phyloP scores from a whole-genome alignment of 257 asterid species.

The Nicotiana tabacum region DNA sequence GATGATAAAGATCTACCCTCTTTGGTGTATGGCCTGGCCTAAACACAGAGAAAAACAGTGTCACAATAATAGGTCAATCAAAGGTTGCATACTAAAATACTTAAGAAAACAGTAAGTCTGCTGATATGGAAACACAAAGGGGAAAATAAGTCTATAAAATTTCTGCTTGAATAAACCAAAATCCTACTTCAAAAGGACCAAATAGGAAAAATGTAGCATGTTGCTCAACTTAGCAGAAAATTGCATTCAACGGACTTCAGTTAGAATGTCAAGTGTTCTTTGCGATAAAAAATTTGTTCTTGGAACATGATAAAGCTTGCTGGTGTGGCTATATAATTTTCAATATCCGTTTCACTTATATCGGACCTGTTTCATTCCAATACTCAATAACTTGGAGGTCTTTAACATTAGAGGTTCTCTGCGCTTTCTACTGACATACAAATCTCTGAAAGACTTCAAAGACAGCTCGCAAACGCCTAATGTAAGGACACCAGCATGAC shows the following conservation, averaged over 20 bases:
- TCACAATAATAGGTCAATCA: constrained; percentile 17
- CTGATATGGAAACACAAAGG: background rate
- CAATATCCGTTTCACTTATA: background rate
- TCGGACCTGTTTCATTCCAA: background rate
- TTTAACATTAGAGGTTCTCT: background rate
- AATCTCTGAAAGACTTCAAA: background rate
- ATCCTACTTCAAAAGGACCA: background rate
- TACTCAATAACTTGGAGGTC: background rate
- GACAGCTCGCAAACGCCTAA: background rate
- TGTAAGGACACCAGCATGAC: background rate
- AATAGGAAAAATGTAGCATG: background rate
- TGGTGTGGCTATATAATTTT: background rate
- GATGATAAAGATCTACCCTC: constrained; percentile 58
- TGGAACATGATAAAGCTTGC: background rate
- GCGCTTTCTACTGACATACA: background rate
- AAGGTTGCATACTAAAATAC: background rate
- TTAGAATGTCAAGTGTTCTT: background rate
- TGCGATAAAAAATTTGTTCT: background rate
- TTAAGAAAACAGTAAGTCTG: background rate
- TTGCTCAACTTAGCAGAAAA: background rate
- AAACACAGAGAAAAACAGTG: constrained; percentile 34
- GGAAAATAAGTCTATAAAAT: background rate
- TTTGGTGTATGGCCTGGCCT: constrained; percentile 54
- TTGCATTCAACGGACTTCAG: background rate
- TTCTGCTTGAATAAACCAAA: background rate